Evolutionary conservation across 2,329 filamentous ascomycete species (phyloP), one percentile per base, ranked within the genome.

Genomic region (Alternaria angustiovoidea): DNA sequence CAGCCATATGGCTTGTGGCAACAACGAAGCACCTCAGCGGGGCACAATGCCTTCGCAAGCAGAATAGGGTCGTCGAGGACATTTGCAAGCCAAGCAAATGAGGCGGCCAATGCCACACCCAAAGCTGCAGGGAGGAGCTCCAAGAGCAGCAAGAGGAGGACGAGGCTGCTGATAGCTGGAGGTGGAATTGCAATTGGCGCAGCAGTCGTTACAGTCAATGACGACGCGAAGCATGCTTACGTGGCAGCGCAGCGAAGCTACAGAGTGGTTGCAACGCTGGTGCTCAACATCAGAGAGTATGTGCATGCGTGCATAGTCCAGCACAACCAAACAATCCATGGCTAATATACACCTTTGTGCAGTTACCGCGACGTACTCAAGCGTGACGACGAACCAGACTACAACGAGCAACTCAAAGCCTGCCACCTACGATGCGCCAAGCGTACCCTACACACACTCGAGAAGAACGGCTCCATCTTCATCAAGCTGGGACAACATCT

Each of bases 401-500:
- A 88, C 74, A 82, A 86, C n/a, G 83, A 80, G n/a, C 79, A 90
- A 38, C 82, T 99, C 53, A 91, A 88, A 68, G 89, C 89, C 64
- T 98, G 95, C 75, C 95, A 99, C 79, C 91, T 96, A 77, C 87
- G 95, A 78, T 99, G 95, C 81, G 95, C 95, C 30, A 87, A 93
- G 71, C 88, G 95, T 63, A 97, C 95, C 1, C 82, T 98, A 42
- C 86, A 85, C 58, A 94, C 96, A 2, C 82, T 98, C 66, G 95
- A 99, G 84, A 93, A 92, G 83, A 98, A 97, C 78, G 95, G 96
- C 26, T 96, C 94, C 28, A 97, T 99, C 65, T 99, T 98, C 72
- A 98, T 99, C 78, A 99, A 99, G 80, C 83, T 99, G 39, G 95
- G 95, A 7, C 95, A 99, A 73, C 95, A 99, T 80, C 79, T 99